Percentiles rank a stretch among this genome's conserved stretches.
Conservation (phyloP, 129 eudicot species). For the Cynara cardunculus region DNA sequence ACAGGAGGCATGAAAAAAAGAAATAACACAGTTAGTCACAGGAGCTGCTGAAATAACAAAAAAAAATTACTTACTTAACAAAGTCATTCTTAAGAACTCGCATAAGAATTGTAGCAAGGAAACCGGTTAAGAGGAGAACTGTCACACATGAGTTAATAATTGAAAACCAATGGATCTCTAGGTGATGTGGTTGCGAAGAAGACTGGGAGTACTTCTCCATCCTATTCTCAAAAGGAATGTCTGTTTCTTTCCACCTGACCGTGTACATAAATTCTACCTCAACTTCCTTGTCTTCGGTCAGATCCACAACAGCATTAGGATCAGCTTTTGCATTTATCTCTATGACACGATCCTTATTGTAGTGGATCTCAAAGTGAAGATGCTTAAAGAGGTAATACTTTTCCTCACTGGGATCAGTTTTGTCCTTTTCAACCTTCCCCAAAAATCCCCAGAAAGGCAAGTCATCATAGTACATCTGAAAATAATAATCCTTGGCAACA, state of each 20-base stretch:
- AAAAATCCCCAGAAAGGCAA: slow-evolving; percentile 83
- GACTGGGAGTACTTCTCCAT: slow-evolving; percentile 77
- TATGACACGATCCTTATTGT: slow-evolving; percentile 76
- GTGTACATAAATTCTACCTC: slow-evolving; percentile 66
- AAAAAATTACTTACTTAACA: slow-evolving; percentile 50
- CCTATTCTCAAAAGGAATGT: slow-evolving; percentile 47
- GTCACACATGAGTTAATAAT: slow-evolving; percentile 82
- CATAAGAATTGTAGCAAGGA: slow-evolving; percentile 76
- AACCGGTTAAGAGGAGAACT: slow-evolving; percentile 71
- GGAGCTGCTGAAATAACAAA: neutral
- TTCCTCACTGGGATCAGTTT: slow-evolving; percentile 61
- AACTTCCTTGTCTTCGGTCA: slow-evolving; percentile 71
- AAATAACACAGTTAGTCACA: neutral
- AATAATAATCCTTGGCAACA: slow-evolving; percentile 72
- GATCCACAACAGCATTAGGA: slow-evolving; percentile 73
- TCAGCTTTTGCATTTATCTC: slow-evolving; percentile 75
- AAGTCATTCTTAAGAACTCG: slow-evolving; percentile 78
- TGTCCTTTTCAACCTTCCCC: slow-evolving; percentile 75
- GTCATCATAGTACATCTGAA: slow-evolving; percentile 88
- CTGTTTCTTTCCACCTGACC: slow-evolving; percentile 65
- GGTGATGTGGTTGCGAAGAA: slow-evolving; percentile 68
- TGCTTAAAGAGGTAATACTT: slow-evolving; percentile 70
- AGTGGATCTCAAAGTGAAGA: slow-evolving; percentile 66
- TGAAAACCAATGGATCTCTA: slow-evolving; percentile 85
- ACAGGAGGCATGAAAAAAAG: neutral